These are phyloP conservation scores for Torrubiellomyces zombiae DNA, from an alignment of 2,329 filamentous ascomycete genomes.

Conservation along the genomic window DNA sequence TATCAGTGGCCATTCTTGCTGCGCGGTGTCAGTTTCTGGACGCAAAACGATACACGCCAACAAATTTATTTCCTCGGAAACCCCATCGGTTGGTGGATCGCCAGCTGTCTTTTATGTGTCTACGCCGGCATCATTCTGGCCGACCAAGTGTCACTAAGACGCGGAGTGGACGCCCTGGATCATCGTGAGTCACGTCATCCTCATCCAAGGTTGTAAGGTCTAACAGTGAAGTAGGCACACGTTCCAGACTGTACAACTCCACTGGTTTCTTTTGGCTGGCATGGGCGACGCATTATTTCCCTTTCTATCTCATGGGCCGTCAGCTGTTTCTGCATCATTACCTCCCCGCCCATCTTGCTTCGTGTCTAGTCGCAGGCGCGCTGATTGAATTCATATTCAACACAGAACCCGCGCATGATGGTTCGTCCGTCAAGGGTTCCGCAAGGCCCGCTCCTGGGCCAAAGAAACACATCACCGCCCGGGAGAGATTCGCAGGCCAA, in stretches of 20 bases:
- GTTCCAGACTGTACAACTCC: slow-evolving; percentile 90
- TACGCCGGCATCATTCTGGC: slow-evolving; percentile 84
- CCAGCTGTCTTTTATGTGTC: slow-evolving; percentile 80
- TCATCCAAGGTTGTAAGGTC: slow-evolving; percentile 2
- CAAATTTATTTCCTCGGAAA: slow-evolving; percentile 99
- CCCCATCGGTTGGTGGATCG: slow-evolving; percentile 92
- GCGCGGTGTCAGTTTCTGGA: slow-evolving; percentile 98
- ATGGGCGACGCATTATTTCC: slow-evolving; percentile 94
- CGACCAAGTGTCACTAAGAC: slow-evolving; percentile 83
- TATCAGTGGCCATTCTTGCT: slow-evolving; percentile 98
- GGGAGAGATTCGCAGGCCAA: slow-evolving; percentile 65
- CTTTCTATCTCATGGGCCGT: slow-evolving; percentile 95
- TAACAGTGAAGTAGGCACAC: slow-evolving; percentile 47
- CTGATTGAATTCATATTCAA: slow-evolving; percentile 94
- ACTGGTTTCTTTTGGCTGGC: slow-evolving; percentile 98
- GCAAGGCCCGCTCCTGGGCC: slow-evolving; percentile 22
- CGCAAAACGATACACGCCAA: slow-evolving; percentile 80
- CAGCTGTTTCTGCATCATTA: slow-evolving; percentile 98
- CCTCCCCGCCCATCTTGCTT: slow-evolving; percentile 83
- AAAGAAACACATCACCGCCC: slow-evolving; percentile 55
- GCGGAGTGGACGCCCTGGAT: slow-evolving; percentile 85
- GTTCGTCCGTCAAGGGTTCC: slow-evolving; percentile 25
- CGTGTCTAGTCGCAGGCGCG: slow-evolving; percentile 74
- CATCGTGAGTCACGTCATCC: slow-evolving; percentile 49
- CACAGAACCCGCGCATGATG: slow-evolving; percentile 54